Evolutionary conservation across 2,329 filamentous ascomycete species (phyloP).

Genomic region (Penicillium sp.): DNA sequence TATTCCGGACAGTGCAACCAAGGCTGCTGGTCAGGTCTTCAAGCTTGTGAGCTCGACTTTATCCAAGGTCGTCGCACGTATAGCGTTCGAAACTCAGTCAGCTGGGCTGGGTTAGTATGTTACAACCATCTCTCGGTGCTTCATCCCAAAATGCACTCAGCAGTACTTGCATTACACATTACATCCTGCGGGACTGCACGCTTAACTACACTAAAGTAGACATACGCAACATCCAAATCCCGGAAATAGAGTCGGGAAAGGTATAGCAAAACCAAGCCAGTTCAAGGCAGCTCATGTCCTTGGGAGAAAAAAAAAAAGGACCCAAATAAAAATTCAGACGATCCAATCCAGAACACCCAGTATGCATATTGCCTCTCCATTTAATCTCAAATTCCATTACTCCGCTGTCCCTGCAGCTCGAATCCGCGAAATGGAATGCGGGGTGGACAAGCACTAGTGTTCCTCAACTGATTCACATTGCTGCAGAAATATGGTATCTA

Average conservation of each 20-base stretch:
- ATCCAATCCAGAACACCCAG: neutral
- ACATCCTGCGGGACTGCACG: neutral
- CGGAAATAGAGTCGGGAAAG: neutral
- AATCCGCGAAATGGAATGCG: neutral
- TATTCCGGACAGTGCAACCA: neutral
- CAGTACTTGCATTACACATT: neutral
- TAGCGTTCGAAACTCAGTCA: neutral
- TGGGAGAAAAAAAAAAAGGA: neutral
- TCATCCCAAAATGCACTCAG: neutral
- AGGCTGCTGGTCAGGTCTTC: neutral
- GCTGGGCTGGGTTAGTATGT: neutral
- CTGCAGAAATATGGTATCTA: conserved; percentile 19
- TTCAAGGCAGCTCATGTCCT: neutral
- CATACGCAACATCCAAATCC: neutral
- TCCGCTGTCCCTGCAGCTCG: neutral
- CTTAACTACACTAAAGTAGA: neutral
- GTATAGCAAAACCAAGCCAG: neutral
- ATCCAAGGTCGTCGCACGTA: neutral
- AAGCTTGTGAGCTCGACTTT: neutral
- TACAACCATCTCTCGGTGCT: neutral
- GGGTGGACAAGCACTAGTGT: neutral
- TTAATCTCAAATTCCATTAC: neutral
- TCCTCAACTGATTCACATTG: conserved; percentile 10
- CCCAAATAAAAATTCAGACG: neutral
- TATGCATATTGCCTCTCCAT: neutral